phyloP scores from a whole-genome alignment of 148 eudicot species.

The Rhododendron kiyosumense region DNA sequence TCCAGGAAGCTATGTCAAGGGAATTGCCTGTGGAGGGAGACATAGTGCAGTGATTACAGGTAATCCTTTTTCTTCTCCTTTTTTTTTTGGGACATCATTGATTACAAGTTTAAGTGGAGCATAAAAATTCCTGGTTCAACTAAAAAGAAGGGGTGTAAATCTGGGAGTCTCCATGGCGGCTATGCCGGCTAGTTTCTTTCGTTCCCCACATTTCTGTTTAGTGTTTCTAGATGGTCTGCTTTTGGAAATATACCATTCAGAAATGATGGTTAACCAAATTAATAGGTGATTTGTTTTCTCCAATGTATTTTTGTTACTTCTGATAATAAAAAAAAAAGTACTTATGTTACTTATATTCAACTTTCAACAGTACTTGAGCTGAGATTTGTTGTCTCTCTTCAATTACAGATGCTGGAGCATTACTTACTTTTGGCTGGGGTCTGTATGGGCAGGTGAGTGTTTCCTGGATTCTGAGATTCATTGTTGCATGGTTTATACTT shows the following conservation, averaged over 20 bases:
- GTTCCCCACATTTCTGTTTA: neutral
- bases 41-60: conserved; percentile 97
- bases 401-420: conserved; percentile 82
- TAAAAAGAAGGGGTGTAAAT: neutral
- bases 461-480: neutral
- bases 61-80: conserved; percentile 17
- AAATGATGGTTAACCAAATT: neutral
- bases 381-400: conserved; percentile 5
- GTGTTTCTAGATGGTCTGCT: neutral
- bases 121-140: neutral
- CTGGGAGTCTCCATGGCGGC: neutral
- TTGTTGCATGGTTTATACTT: neutral
- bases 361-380: neutral
- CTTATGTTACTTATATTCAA: neutral
- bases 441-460: conserved; percentile 84
- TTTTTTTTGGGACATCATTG: neutral
- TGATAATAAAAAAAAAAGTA: neutral
- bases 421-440: conserved; percentile 97
- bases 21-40: conserved; percentile 95
- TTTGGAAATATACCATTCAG: neutral
- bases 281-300: neutral
- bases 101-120: neutral
- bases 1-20: conserved; percentile 79
- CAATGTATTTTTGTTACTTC: neutral
- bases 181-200: neutral